phyloP scores from a whole-genome alignment of 108 stramenopile species.

The Pseudonitzschia delicatissima region DNA sequence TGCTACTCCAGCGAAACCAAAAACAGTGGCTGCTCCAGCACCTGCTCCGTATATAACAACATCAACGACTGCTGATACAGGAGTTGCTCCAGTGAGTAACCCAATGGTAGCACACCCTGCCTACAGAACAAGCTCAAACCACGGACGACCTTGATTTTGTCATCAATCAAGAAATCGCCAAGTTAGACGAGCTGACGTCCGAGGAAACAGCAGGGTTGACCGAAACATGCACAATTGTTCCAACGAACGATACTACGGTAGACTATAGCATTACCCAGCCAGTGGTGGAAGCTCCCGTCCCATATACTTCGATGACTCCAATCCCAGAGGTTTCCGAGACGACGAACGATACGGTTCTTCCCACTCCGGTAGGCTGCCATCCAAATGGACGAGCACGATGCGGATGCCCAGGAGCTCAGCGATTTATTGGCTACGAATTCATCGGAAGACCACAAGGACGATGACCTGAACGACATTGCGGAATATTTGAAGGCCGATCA shows the following conservation, averaged over 20 bases:
- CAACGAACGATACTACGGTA: not conserved
- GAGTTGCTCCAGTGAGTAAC: no score
- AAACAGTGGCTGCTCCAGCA: no score
- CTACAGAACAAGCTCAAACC: not conserved
- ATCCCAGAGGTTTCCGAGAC: not conserved
- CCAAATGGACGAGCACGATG: slow-evolving; percentile 9
- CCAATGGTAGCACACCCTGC: not conserved
- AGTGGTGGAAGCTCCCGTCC: not conserved
- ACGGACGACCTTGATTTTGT: not conserved
- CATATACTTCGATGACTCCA: not conserved
- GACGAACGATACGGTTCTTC: not conserved
- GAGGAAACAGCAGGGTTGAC: not conserved
- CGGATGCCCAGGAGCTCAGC: not conserved
- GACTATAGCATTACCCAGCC: no score
- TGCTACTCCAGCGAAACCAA: no score
- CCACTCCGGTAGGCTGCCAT: slow-evolving; percentile 10
- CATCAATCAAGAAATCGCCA: not conserved
- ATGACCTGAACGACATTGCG: no score
- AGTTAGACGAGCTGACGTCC: not conserved
- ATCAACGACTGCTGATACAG: no score
- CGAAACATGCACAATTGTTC: not conserved
- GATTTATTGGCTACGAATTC: not conserved
- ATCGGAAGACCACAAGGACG: not conserved
- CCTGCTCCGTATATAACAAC: no score
- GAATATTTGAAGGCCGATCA: no score